Base-by-base conservation (phyloP, 208 protist species). In the Endotrypanum monterogeii region DNA sequence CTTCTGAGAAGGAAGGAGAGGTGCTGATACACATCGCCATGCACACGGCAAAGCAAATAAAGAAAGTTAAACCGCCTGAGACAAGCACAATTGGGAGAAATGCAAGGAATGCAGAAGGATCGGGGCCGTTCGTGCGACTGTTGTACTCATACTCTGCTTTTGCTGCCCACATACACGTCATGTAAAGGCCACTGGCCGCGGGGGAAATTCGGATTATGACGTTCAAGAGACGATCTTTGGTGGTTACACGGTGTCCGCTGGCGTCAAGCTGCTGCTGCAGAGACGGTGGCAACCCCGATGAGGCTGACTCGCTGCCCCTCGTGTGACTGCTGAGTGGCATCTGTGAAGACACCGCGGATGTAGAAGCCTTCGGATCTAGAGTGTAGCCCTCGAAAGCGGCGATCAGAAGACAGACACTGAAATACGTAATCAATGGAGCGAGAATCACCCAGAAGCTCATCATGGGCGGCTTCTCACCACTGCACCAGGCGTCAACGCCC, bases 391-490 rank as follows among this genome's bases (percentile, higher is more conserved):
- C 73, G 18, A 61, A 28, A 32, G 28, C n/a, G 32, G 62, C 51
- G 48, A 71, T 23, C 32, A 75, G 8, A 8, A 73, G 20, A 35
- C 76, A 25, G 2, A 61, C 54, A 39, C 74, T 74, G 51, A 73
- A 79, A 63, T 80, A 85, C 25, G 83, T 69, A 39, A 92, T 78
- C 46, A 92, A 84, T 6, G 88, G 88, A 3, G 84, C n/a, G 50
- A 89, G 85, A 44, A 92, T 52, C 16, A 83, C 48, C 84, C 84
- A 92, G 71, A 89, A 92, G 68, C 84, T 88, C 61, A 88, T 28
- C 28, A 71, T 25, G 20, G 68, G 30, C 5, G 54, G 20, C 32
- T 20, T 14, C 0, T 16, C 1, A 20, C 11, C n/a, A 23, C 9
- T 23, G 32, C 51, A 32, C 16, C 55, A 23, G 48, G 41, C 20